Evolutionary conservation across 148 eudicot species (phyloP), one percentile per base, ranked within the genome.

Genomic region (Fallopia convolvulus): DNA sequence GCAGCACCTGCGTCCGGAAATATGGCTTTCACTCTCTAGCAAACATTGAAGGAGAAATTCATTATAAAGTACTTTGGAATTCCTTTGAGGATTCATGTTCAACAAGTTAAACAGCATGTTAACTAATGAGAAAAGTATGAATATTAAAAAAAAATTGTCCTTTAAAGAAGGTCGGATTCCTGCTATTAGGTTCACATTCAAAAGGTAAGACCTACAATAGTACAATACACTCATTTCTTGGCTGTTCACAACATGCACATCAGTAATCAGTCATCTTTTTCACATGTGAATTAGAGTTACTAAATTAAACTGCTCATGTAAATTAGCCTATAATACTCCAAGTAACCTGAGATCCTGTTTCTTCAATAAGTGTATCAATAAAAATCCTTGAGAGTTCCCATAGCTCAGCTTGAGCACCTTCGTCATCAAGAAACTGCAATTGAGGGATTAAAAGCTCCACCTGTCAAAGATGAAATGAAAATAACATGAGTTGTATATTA

Each of bases 1-100:
- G 99, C 97, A 76, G 97, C 99, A 75, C 99, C 99, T 77, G 97
- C 92, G 83, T 95, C 99, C 6, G 99, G 99, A 88, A 92, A 95
- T 78, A 95, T 81, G 50, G 97, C 99, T 86, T 88, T 95, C 76
- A 95, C 97, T 78, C 86, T 85, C 99, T 95, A 83, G 63, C 39
- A 85, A 83, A 15, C 44, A 75, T 68, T 36, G 44, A 36, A 39
- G 39, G 3, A 65, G 42, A 68, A 68, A 32, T 66, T 66, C 40
- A 65, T 13, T 36, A 9, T 4, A 63, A 21, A 20, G 65, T 21
- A 58, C 8, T 21, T n/a, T 12, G 65, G 65, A 8, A 58, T 55
- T 20, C 32, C 65, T 20, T 21, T 58, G 30, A 20, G 65, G 65
- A 10, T 61, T 61, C 68, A 66, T 66, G 33, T 66, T 66, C 20